Evolutionary conservation across 2,329 filamentous ascomycete species (phyloP).

Genomic region (Elsinoe ampelina): DNA sequence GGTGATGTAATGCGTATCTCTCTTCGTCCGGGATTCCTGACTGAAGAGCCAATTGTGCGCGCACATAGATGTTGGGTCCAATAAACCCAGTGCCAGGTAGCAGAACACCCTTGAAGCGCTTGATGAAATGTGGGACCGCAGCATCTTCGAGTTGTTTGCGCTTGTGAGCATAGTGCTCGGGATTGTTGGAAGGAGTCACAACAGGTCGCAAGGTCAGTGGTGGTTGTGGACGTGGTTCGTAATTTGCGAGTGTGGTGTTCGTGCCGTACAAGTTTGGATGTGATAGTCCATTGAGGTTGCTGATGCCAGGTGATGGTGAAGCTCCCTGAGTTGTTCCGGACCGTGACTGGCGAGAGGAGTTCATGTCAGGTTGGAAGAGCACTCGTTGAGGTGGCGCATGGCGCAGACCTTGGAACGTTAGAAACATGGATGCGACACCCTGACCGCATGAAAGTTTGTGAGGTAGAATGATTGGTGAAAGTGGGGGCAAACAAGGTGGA

Average conservation of each 20-base stretch:
- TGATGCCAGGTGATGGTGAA: conserved; percentile 37
- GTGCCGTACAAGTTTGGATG: conserved; percentile 19
- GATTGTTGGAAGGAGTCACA: conserved; percentile 64
- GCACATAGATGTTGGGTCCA: conserved; percentile 86
- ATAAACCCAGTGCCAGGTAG: conserved; percentile 51
- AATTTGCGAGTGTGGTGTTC: conserved; percentile 51
- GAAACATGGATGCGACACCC: too few species aligned
- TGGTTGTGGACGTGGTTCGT: conserved; percentile 57
- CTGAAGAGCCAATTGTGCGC: conserved; percentile 73
- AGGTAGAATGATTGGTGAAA: neutral
- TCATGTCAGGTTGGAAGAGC: conserved; percentile 74
- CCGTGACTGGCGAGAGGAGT: conserved; percentile 53
- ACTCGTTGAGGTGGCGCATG: conserved; percentile 79
- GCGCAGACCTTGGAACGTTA: conserved; percentile 44
- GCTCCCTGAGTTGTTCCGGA: conserved; percentile 35
- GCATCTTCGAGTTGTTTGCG: conserved; percentile 38
- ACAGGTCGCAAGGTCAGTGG: conserved; percentile 62
- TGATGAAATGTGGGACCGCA: conserved; percentile 35
- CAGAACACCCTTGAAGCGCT: conserved; percentile 46
- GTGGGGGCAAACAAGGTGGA: neutral
- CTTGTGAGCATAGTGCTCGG: conserved; percentile 55
- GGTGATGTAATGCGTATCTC: conserved; percentile 83
- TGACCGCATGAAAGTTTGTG: neutral
- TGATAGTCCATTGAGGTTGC: conserved; percentile 28
- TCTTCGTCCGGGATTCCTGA: conserved; percentile 74